Base-by-base conservation (phyloP, 1,284 basidiomycete species). In the Bjerkandera adusta region DNA sequence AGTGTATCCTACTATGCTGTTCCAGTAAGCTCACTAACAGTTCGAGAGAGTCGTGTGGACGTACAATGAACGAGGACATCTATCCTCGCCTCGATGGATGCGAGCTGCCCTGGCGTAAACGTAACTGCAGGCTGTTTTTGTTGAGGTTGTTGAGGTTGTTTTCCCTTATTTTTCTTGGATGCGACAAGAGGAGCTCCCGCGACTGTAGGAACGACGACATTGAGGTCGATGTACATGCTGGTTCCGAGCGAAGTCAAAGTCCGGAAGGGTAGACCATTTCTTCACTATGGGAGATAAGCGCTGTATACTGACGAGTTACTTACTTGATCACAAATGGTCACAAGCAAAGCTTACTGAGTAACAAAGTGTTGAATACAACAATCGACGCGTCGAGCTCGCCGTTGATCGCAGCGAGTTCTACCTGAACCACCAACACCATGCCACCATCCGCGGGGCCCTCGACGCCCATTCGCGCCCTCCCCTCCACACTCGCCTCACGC, bases 1-100 rank as follows among this genome's bases (percentile, higher is more conserved):
- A 18, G 81, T 77, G 63, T 90, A 91, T 77, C 88, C 87, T 73
- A 91, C 87, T 90, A 69, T 42, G 42, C 49, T 30, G 26, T 20
- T 44, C 43, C 22, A 10, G 51, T 64, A 42, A 64, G 53, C 42
- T 22, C 32, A n/a, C n/a, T n/a, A n/a, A n/a, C n/a, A 51, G 30
- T 16, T 7, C 7, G 11, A 18, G 22, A 12, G 33, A 10, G 5
- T 8, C 8, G 26, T 13, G 36, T 16, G 40, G 18, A 66, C 72
- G 48, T 53, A 76, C 75, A 66, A 59, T 75, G 71, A 8, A 68
- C 61, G 8, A 76, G 66, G 15, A 72, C 50, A 45, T 76, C 75
- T 16, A 77, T 59, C 10, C 70, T 67, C 8, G 65, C 57, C 49
- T 75, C 72, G 27, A 75, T 61, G 0, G 65, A 61, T 5, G 63